Evolutionary conservation across 2,329 filamentous ascomycete species (phyloP), one percentile per base, ranked within the genome.

Genomic region (Alternaria viburni): DNA sequence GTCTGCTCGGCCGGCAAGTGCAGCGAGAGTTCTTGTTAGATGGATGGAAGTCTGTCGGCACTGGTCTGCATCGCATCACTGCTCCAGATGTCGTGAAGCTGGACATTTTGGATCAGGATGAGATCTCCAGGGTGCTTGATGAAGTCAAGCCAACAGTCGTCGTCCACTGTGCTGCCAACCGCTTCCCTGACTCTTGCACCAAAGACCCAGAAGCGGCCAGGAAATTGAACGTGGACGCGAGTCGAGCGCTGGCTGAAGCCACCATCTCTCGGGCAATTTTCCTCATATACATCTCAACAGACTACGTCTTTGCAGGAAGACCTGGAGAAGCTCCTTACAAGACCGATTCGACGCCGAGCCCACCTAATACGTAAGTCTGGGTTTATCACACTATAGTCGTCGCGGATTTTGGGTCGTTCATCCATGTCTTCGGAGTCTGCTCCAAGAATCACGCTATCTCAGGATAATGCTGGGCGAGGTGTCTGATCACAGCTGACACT

Each of bases 121-220:
- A 85, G 15, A 81, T 87, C 58, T 79, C 81, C 61, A 74, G 71
- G 36, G 72, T 86, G 10, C 71, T 88, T 19, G 82, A 86, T 52
- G 82, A 87, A 68, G 81, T 84, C 32, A 87, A 85, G 83, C 92
- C 93, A 7, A 83, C 90, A 64, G 92, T 91, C 56, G 88, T 97
- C 47, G 87, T 97, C 36, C 93, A 97, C 78, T 95, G 93, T 93
- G 94, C 93, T 44, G 93, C 93, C 49, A 94, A 97, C 79, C 89
- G 93, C 65, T 96, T 91, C 74, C 93, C 94, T 3, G 93, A 97
- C 80, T 91, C 91, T 76, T 95, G 93, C 74, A 91, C 93, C 72
- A 86, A 88, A 68, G 88, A 97, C 77, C 93, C 93, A 3, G 87
- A 90, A 62, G 91, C 88, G 57, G 92, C 93, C 4, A 87, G 86